Base-by-base conservation (phyloP, 179 eudicot genomes). In the Beta corolliflora region DNA sequence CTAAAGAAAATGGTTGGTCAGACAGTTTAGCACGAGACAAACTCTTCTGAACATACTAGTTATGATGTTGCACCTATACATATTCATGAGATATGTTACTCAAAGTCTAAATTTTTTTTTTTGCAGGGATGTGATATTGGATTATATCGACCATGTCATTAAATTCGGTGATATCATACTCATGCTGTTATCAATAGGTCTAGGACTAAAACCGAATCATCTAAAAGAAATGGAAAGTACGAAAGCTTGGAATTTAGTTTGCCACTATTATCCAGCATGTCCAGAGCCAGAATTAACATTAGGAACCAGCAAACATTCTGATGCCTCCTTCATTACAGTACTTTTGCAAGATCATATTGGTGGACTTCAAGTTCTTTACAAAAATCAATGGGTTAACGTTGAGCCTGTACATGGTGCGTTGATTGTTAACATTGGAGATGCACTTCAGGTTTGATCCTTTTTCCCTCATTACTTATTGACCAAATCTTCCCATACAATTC, bases 221-320 rank as follows among this genome's bases (percentile, higher is more conserved):
- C n/a, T 85, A 9, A 19, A 61, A 63, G 46, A 66, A 14, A 7
- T 71, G 58, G 85, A 80, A n/a, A 54, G 73, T 60, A 9, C 48
- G 3, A n/a, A 83, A 54, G 84, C 23, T 3, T 80, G 71, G 73
- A n/a, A 3, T 19, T 15, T 83, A 8, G 41, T 56, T 5, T 19
- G 56, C 29, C 88, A 85, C 23, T 83, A 85, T 60, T 85, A 85
- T 44, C 88, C 86, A 3, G 61, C 83, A 19, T 85, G 88, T 19
- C 88, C 88, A 0, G 76, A 72, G 45, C 88, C 85, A 11, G 86
- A 85, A 3, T 44, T 82, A 46, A 69, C 87, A 3, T 16, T 85
- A 60, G 82, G 87, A 7, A 31, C 46, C 4, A 74, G 44, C 74
- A 74, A 81, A 68, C 84, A 85, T 41, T 10, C 87, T 0, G 87